Evolutionary conservation across 768 basidiomycete genomes (phyloP).

Genomic region (Naganishia onofrii): DNA sequence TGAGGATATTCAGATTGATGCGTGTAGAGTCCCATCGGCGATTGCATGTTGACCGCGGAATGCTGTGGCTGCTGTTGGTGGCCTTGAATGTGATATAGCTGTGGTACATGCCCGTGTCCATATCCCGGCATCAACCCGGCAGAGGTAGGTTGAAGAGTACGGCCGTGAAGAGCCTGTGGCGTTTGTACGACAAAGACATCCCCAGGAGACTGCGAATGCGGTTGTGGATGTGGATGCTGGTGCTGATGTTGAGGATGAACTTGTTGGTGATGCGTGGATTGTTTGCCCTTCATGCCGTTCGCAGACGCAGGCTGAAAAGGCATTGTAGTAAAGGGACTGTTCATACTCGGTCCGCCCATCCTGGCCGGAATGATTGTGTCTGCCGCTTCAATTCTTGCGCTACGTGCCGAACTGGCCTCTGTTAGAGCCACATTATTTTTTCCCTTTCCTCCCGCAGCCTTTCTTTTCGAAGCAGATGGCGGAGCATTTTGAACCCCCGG

Average conservation of each 20-base stretch:
- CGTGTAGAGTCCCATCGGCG: conserved; percentile 17
- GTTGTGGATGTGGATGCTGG: neutral
- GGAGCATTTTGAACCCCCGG: conserved; percentile 48
- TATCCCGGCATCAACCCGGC: conserved; percentile 13
- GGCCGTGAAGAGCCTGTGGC: conserved; percentile 14
- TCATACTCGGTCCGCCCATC: conserved; percentile 1
- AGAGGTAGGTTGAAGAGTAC: conserved; percentile 11
- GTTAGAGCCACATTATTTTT: neutral
- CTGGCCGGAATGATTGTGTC: conserved; percentile 1
- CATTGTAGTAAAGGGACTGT: conserved; percentile 21
- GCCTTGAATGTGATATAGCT: conserved; percentile 11
- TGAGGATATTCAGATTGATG: conserved; percentile 18
- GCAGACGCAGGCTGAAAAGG: conserved; percentile 7
- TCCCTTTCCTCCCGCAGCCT: conserved; percentile 7
- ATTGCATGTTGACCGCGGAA: neutral
- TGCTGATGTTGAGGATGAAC: conserved; percentile 1
- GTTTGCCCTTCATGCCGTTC: neutral
- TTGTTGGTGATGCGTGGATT: neutral
- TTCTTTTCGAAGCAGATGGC: conserved; percentile 13
- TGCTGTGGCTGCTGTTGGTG: conserved; percentile 8
- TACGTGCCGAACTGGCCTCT: neutral
- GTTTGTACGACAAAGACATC: conserved; percentile 20
- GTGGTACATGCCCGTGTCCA: conserved; percentile 15
- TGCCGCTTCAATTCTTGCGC: conserved; percentile 9
- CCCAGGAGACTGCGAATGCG: conserved; percentile 18